Base-by-base conservation (phyloP, 345 rosid species). In the Lumnitzera littorea region DNA sequence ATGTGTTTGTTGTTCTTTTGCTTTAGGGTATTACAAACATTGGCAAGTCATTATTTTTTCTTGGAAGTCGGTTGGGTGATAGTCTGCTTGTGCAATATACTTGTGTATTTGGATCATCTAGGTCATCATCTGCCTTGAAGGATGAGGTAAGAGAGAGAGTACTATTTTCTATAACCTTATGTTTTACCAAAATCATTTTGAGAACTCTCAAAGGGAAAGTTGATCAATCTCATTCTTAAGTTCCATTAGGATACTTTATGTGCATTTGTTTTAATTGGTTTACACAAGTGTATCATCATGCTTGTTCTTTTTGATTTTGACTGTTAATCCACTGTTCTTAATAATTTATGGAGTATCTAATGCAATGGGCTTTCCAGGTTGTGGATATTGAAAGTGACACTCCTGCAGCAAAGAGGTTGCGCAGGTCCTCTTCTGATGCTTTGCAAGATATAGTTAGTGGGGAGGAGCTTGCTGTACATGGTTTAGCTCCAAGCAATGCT, bases 31-130 rank as follows among this genome's bases (percentile, higher is more conserved):
- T 94, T 67, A 71, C 97, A 55, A 80, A 81, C 48, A 72, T 94
- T 24, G 99, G 97, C 61, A 83, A 68, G 62, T 88, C 95, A 43
- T 74, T 94, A 20, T 86, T 94, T 80, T 88, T 94, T 70, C 73
- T 94, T 62, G 96, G 85, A 64, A 94, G 99, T 80, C 91, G 96
- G 53, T 68, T 90, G 78, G 97, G 99, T 49, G 97, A 94, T 81
- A 94, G 99, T 84, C 77, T 88, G 72, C 95, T 94, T 56, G 99
- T 90, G 63, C 99, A 94, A 59, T 90, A 77, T 74, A 79, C 85
- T 50, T 67, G 80, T 74, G 84, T 85, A 50, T 74, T 78, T 51
- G 97, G 86, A 51, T 61, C 96, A 64, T 81, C 91, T 60, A 61
- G 70, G 61, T 69, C 79, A 60, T 70, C 86, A 64, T 71, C 84